Evolutionary conservation across 768 basidiomycete species (phyloP).

Genomic region (Mycena metata): DNA sequence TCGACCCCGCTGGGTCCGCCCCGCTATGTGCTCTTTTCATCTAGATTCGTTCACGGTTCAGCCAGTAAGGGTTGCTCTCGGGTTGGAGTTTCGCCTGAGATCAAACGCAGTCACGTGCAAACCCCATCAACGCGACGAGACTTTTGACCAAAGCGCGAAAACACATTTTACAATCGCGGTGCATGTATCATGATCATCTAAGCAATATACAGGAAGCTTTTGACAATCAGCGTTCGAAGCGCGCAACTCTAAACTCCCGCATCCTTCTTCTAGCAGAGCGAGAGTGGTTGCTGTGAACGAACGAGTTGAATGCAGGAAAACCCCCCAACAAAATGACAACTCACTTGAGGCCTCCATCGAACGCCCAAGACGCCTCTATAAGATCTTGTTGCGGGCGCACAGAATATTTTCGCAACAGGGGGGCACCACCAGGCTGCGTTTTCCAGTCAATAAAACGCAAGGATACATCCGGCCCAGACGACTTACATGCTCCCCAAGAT

Average conservation of each 20-base stretch:
- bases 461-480: neutral
- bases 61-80: no score
- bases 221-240: slow-evolving; percentile 39
- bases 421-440: slow-evolving; percentile 72
- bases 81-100: no score
- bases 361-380: slow-evolving; percentile 72
- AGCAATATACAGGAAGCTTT: neutral
- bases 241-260: slow-evolving; percentile 64
- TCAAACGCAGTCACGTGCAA: no score
- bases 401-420: slow-evolving; percentile 66
- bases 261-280: slow-evolving; percentile 65
- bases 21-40: slow-evolving; percentile 57
- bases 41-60: no score
- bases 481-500: slow-evolving; percentile 78
- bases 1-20: slow-evolving; percentile 54
- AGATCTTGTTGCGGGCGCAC: slow-evolving; percentile 42
- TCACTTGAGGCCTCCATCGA: slow-evolving; percentile 76
- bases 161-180: neutral
- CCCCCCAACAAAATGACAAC: neutral
- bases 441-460: slow-evolving; percentile 6
- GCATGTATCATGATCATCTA: neutral
- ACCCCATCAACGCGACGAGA: no score
- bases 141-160: no score
- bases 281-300: slow-evolving; percentile 62
- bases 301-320: neutral